phyloP scores from a whole-genome alignment of 2,329 filamentous ascomycete species.

The Botrytis pseudocinerea region DNA sequence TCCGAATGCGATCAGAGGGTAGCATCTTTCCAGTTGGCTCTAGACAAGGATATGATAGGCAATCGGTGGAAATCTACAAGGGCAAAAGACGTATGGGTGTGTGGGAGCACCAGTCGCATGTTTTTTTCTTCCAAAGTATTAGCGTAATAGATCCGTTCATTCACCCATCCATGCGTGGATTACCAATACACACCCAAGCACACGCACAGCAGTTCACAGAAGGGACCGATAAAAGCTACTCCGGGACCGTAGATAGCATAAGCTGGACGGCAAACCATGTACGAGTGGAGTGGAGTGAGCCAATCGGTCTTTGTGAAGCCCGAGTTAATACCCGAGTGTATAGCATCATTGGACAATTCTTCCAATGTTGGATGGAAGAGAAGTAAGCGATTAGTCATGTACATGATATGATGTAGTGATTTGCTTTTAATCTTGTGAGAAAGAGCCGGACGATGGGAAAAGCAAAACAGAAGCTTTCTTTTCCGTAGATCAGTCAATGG shows the following conservation, averaged over 20 bases:
- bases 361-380: neutral
- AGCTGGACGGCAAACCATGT: neutral
- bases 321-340: neutral
- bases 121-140: neutral
- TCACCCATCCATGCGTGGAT: neutral
- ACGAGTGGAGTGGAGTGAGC: neutral
- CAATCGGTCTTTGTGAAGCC: neutral
- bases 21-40: neutral
- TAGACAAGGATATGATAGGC: conserved; percentile 2
- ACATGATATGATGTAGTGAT: neutral
- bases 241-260: neutral
- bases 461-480: neutral
- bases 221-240: neutral
- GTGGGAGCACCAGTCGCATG: neutral
- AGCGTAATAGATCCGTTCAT: neutral
- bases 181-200: neutral
- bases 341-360: neutral
- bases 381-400: neutral
- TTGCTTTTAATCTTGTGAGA: neutral
- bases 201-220: neutral
- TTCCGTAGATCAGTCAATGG: neutral
- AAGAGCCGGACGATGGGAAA: neutral
- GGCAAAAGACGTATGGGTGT: neutral
- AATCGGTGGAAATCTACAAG: neutral
- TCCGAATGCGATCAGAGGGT: neutral